Conservation (phyloP, 257 asterid genomes). For the Petrea volubilis region DNA sequence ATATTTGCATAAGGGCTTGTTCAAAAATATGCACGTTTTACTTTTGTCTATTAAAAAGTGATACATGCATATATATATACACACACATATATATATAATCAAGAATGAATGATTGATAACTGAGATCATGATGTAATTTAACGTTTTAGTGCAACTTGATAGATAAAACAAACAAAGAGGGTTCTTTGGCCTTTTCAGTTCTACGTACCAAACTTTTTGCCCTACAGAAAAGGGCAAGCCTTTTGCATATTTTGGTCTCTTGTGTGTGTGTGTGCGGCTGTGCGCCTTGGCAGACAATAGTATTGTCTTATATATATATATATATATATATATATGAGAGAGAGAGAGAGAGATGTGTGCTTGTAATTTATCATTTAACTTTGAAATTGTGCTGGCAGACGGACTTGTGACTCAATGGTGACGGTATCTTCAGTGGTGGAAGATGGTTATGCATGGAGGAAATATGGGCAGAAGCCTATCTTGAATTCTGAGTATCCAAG, state of each 20-base stretch:
- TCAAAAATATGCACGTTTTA: neutral
- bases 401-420: constrained; percentile 30
- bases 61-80: no score
- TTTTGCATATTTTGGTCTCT: neutral
- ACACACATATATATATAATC: no score
- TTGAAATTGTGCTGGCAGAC: constrained; percentile 28
- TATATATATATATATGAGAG: neutral
- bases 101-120: no score
- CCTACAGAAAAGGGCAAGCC: neutral
- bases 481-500: constrained; percentile 50
- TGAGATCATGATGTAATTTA: neutral
- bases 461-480: constrained; percentile 66
- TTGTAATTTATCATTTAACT: neutral
- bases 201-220: neutral
- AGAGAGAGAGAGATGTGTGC: neutral
- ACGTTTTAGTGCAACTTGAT: neutral
- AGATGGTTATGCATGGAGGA: constrained; percentile 68
- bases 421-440: constrained; percentile 12
- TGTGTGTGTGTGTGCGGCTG: no score
- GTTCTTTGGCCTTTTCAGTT: neutral
- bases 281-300: no score
- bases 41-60: neutral
- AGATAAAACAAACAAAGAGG: neutral
- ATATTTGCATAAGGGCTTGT: neutral
- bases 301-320: neutral